Evolutionary conservation across 352 stramenopile species (phyloP).

Genomic region (Bremia lactucae): DNA sequence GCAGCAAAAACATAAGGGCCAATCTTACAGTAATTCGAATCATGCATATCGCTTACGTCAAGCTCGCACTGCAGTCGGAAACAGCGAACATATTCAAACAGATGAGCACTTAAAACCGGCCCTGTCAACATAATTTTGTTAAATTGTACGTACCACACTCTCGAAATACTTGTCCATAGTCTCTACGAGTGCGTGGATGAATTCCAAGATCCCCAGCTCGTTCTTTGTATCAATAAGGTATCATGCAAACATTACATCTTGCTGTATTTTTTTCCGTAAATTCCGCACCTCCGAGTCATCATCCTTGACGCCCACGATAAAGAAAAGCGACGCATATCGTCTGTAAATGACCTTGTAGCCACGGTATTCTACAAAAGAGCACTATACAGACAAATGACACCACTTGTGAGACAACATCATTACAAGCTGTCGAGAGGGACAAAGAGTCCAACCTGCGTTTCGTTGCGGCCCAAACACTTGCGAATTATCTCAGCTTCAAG

Average conservation of each 20-base stretch:
- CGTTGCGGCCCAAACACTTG: constrained; percentile 96
- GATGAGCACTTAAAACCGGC: background rate
- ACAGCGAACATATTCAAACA: constrained; percentile 1
- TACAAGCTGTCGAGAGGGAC: background rate
- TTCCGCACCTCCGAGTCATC: constrained; percentile 81
- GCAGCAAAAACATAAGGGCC: constrained; percentile 1
- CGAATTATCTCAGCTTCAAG: constrained; percentile 99
- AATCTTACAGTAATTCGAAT: background rate
- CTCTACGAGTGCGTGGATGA: constrained; percentile 99
- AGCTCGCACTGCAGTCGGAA: constrained; percentile 55
- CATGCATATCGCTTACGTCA: constrained; percentile 41
- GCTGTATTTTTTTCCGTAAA: no score
- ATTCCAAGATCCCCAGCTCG: constrained; percentile 99
- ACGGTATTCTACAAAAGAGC: constrained; percentile 99
- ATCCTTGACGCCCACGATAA: constrained; percentile 98
- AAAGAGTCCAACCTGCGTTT: constrained; percentile 76
- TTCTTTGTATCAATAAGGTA: no score
- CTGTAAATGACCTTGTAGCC: constrained; percentile 98
- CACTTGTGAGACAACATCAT: background rate
- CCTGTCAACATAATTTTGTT: background rate
- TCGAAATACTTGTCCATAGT: constrained; percentile 99
- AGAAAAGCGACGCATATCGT: constrained; percentile 99
- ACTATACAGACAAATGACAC: constrained; percentile 44
- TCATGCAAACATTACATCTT: no score
- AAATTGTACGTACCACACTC: constrained; percentile 82